Conservation (phyloP, 106 monocot species). For the Apostasia shenzhenica region DNA sequence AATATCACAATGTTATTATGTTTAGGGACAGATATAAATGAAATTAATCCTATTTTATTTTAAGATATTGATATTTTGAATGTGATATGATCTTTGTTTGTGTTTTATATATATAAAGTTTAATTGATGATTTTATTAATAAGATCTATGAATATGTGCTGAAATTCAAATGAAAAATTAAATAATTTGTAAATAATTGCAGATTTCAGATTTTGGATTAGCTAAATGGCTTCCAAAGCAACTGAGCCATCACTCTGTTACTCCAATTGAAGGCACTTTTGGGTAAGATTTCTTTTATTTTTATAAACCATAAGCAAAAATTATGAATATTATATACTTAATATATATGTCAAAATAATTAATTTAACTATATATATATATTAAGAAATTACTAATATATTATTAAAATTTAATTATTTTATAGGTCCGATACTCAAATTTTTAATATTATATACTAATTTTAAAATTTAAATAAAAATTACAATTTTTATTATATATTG, state of each 20-base stretch:
- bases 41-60: too few relatives aligned
- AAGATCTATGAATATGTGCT: too few relatives aligned
- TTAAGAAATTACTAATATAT: too few relatives aligned
- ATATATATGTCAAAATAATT: neutral
- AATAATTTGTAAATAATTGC: neutral
- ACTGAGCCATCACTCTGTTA: slow-evolving; percentile 65
- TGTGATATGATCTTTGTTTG: too few relatives aligned
- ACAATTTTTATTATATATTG: too few relatives aligned
- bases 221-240: slow-evolving; percentile 80
- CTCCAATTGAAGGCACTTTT: slow-evolving; percentile 69
- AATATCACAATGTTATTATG: too few relatives aligned
- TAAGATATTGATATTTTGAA: too few relatives aligned
- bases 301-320: neutral
- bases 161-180: neutral
- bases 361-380: neutral
- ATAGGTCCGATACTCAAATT: too few relatives aligned
- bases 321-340: neutral
- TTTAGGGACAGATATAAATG: too few relatives aligned
- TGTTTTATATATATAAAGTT: neutral
- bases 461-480: too few relatives aligned
- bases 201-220: slow-evolving; percentile 75
- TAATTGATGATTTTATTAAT: neutral
- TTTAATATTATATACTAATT: too few relatives aligned
- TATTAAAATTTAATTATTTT: too few relatives aligned
- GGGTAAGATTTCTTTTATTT: slow-evolving; percentile 26